Evolutionary conservation across 2,329 filamentous ascomycete species (phyloP), one percentile per base, ranked within the genome.

Genomic region (Trichophyton mentagrophytes): DNA sequence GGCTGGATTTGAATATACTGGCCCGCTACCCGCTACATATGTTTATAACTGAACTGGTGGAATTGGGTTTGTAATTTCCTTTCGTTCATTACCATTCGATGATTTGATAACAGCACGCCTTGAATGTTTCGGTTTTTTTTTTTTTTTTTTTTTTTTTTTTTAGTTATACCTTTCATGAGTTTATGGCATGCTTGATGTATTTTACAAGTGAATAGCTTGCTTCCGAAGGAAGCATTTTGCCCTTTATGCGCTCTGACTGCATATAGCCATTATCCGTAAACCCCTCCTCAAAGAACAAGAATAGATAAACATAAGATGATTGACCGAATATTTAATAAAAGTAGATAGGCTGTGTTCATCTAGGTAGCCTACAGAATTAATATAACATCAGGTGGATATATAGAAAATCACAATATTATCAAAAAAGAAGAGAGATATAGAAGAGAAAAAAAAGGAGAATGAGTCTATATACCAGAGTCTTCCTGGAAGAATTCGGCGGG

Each of bases 401-500:
- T 44, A 44, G 40, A 44, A 44, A 15, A 44, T 2, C 5, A 44
- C n/a, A 44, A 44, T n/a, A 17, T 7, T n/a, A n/a, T 20, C 2
- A 11, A 51, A 25, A 49, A 20, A 15, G 15, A 13, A 27, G 2
- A 47, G n/a, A 51, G 22, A 27, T 51, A 25, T 51, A 4, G 13
- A 51, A 1, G 11, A 25, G 15, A 25, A 2, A 51, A 25, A n/a
- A 46, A 8, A 46, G 4, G 3, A 8, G 13, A 25, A 33, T n/a
- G 13, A 33, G 11, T 17, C 2, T 33, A 59, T 27, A 59, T 25
- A n/a, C 57, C 57, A 15, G 57, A 59, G 25, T 59, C 57, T 42
- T 59, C 57, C 40, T 59, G 57, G 57, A 59, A 59, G 40, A 17
- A 59, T 6, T 59, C 57, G 4, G 33, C n/a, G 7, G 57, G 57